A percentile compares a stretch with the other conserved stretches of the same genome.
Conservation (phyloP, 2,329 filamentous ascomycete species). For the Colletotrichum higginsianum region DNA sequence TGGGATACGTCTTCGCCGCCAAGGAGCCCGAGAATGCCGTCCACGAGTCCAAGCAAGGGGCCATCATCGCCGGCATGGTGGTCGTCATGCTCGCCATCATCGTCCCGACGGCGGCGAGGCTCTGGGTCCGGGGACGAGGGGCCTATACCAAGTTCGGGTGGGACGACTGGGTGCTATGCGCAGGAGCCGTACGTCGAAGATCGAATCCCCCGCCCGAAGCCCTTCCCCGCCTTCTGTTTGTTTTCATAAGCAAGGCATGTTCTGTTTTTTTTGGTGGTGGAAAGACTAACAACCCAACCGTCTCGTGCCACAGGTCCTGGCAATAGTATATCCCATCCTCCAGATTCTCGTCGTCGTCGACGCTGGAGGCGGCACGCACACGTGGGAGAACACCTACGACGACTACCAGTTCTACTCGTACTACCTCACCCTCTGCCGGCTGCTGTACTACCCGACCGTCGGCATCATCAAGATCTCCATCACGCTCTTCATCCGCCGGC, state of each 20-base stretch:
- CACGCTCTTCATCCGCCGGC: slow-evolving; percentile 38
- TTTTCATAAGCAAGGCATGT: no score
- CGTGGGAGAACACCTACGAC: slow-evolving; percentile 40
- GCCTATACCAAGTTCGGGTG: slow-evolving; percentile 29
- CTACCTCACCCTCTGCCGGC: slow-evolving; percentile 29
- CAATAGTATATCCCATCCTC: slow-evolving; percentile 33
- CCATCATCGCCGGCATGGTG: slow-evolving; percentile 39
- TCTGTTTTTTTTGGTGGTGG: no score
- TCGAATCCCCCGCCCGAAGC: no score
- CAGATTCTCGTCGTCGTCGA: slow-evolving; percentile 40
- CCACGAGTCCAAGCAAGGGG: slow-evolving; percentile 38
- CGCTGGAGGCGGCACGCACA: slow-evolving; percentile 35
- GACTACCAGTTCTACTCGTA: slow-evolving; percentile 39
- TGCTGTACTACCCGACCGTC: slow-evolving; percentile 40
- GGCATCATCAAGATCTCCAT: slow-evolving; percentile 42
- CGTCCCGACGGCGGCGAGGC: slow-evolving; percentile 22
- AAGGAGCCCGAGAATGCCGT: slow-evolving; percentile 21
- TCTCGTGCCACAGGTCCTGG: not conserved
- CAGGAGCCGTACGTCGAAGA: slow-evolving; percentile 22
- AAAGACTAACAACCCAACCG: not conserved
- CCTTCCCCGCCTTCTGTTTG: no score
- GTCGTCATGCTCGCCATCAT: slow-evolving; percentile 36
- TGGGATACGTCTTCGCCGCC: slow-evolving; percentile 34
- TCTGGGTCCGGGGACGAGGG: slow-evolving; percentile 26
- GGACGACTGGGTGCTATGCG: slow-evolving; percentile 38